Base-by-base conservation (phyloP, 345 rosid species). In the Boechera stricta region DNA sequence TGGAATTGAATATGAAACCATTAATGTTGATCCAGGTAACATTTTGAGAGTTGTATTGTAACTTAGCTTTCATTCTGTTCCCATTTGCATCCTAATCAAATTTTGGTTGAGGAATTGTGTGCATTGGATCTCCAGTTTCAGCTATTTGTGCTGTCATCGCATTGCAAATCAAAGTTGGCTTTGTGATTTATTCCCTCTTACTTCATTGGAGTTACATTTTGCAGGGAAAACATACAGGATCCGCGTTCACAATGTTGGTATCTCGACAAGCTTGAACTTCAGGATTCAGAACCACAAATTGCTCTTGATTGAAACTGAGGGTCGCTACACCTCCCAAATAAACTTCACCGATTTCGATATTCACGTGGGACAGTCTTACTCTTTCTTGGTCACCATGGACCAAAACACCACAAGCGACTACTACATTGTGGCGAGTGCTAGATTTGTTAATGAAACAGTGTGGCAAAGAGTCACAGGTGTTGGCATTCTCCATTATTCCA, bases 381-480 rank as follows among this genome's bases (percentile, higher is more conserved):
- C 99, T 9, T 95, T 95, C 81, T 82, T 95, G 79, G 91, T 92
- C 39, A 88, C 97, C 55, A 95, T 88, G 97, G 94, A 95, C 84
- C 99, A 92, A 84, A 89, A 95, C 69, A 93, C 97, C 63, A 81
- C 87, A 62, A 75, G 82, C 55, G 98, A 95, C 80, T 92, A 92
- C 84, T 95, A 92, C 85, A 87, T 95, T 69, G 98, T 88, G 69
- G 99, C 99, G 7, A 92, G 97, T 80, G 98, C 99, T 52, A 85
- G 98, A 75, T 95, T 84, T 83, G 98, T 92, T 64, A 92, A 95
- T 59, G 96, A 89, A 82, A 78, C 98, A 32, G 77, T 83, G 72
- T 95, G 99, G 99, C 89, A 88, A 82, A 89, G 87, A 72, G 98
- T 92, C 42, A 92, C 99, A 4, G 99, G 99, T 77, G 98, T 95